Percentiles rank a stretch among this genome's conserved stretches.
These are phyloP conservation scores for Leccinellum albellum DNA, from an alignment of 768 basidiomycete species.

Conservation along the genomic window DNA sequence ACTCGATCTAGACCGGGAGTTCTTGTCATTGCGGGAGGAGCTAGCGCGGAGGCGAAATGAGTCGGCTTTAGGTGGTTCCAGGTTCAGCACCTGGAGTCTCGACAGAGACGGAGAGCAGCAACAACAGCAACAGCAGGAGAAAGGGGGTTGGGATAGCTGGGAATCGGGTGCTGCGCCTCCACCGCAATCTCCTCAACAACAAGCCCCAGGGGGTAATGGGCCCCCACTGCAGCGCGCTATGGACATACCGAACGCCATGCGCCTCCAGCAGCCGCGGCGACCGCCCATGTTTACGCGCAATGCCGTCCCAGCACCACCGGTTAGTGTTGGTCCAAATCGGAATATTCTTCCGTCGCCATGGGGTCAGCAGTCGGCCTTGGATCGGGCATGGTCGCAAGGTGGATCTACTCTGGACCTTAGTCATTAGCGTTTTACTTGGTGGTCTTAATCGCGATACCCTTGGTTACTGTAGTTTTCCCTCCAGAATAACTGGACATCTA, in stretches of 20 bases:
- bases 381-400: slow-evolving; percentile 43
- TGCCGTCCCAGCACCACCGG: slow-evolving; percentile 33
- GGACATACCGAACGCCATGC: slow-evolving; percentile 50
- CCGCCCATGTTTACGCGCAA: slow-evolving; percentile 51
- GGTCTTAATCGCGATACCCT: slow-evolving; percentile 3
- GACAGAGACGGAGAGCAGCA: slow-evolving; percentile 26
- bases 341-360: slow-evolving; percentile 40
- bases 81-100: slow-evolving; percentile 26
- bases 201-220: slow-evolving; percentile 19
- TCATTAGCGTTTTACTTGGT: slow-evolving; percentile 24
- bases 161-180: slow-evolving; percentile 21
- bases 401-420: slow-evolving; percentile 39
- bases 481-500: slow-evolving; percentile 9
- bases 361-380: slow-evolving; percentile 37
- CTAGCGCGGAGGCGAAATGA: slow-evolving; percentile 25
- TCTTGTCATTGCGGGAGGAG: slow-evolving; percentile 20
- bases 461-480: background rate
- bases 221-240: slow-evolving; percentile 44
- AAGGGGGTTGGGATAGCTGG: slow-evolving; percentile 25
- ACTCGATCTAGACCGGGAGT: slow-evolving; percentile 45
- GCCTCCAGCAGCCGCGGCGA: slow-evolving; percentile 52
- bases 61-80: slow-evolving; percentile 21
- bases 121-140: slow-evolving; percentile 23
- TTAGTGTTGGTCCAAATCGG: slow-evolving; percentile 33
- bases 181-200: slow-evolving; percentile 28